These are phyloP conservation scores for Fusarium verrucosum DNA, from an alignment of 2,329 filamentous ascomycete species.

Conservation along the genomic window DNA sequence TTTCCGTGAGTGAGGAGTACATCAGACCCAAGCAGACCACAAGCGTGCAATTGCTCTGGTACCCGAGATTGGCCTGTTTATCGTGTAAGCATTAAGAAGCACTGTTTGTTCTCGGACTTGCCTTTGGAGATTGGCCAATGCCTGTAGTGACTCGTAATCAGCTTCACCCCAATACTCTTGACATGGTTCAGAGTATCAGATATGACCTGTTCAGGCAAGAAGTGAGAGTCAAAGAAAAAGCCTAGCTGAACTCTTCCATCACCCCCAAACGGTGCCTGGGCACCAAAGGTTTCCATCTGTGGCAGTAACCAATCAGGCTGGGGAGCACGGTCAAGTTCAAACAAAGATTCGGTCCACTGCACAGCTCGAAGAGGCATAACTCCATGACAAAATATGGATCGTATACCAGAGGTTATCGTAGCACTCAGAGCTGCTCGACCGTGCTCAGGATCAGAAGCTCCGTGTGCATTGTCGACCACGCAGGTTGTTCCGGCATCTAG, in stretches of 20 bases:
- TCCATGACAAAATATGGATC: neutral
- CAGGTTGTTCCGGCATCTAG: constrained; percentile 8
- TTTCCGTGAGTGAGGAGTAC: constrained; percentile 6
- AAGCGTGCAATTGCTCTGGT: neutral
- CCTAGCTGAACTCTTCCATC: neutral
- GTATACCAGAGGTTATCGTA: neutral
- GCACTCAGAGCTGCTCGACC: neutral
- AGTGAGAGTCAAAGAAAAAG: constrained; percentile 7
- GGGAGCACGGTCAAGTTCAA: neutral
- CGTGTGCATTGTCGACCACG: constrained; percentile 8
- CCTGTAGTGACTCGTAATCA: constrained; percentile 7
- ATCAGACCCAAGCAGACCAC: neutral
- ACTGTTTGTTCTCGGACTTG: accelerated
- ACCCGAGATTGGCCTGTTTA: neutral
- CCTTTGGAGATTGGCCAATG: constrained; percentile 13
- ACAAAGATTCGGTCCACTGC: constrained; percentile 6
- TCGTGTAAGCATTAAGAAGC: accelerated
- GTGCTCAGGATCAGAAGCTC: neutral
- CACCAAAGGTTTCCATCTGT: neutral
- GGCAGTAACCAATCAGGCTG: constrained; percentile 9
- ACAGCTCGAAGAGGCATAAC: neutral
- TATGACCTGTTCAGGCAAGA: neutral
- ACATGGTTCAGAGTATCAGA: neutral
- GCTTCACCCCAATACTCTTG: neutral
- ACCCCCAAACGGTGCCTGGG: neutral